Evolutionary conservation across 371 early-diverging fungal species (phyloP).

Genomic region (Circinella minor): DNA sequence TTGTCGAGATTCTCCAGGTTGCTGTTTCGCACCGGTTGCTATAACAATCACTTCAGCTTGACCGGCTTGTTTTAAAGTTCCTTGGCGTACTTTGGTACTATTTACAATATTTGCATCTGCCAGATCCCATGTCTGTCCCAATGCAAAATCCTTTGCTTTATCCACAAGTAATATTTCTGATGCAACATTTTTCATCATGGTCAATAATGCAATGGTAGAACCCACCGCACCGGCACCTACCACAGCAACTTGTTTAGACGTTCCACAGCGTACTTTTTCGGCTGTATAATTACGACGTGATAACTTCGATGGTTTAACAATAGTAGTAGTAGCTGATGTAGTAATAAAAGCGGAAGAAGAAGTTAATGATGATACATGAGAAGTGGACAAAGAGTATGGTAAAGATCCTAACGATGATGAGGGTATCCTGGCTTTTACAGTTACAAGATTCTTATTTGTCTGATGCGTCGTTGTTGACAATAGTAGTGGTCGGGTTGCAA

Average conservation of each 20-base stretch:
- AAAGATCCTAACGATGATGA: too few species aligned
- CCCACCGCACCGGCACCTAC: constrained; percentile 88
- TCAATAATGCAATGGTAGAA: constrained; percentile 76
- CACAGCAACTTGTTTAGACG: constrained; percentile 53
- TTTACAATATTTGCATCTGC: constrained; percentile 77
- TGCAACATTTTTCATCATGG: constrained; percentile 70
- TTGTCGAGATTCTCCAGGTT: constrained; percentile 76
- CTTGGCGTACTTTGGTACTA: constrained; percentile 64
- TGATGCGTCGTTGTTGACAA: too few species aligned
- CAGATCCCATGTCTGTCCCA: constrained; percentile 81
- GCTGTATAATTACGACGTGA: neutral
- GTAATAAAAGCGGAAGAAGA: too few species aligned
- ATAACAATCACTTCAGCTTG: constrained; percentile 85
- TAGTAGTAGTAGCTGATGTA: too few species aligned
- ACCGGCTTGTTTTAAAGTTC: constrained; percentile 73
- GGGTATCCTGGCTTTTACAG: too few species aligned
- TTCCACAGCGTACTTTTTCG: neutral
- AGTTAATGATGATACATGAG: too few species aligned
- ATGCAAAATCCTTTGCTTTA: constrained; percentile 59
- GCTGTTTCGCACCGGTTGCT: constrained; percentile 90
- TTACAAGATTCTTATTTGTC: too few species aligned
- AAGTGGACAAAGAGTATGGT: too few species aligned
- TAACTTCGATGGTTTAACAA: neutral
- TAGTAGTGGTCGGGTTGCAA: too few species aligned
- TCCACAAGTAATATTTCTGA: constrained; percentile 81